phyloP scores from a whole-genome alignment of 805 yeast species.

The Suhomyces pyralidae region DNA sequence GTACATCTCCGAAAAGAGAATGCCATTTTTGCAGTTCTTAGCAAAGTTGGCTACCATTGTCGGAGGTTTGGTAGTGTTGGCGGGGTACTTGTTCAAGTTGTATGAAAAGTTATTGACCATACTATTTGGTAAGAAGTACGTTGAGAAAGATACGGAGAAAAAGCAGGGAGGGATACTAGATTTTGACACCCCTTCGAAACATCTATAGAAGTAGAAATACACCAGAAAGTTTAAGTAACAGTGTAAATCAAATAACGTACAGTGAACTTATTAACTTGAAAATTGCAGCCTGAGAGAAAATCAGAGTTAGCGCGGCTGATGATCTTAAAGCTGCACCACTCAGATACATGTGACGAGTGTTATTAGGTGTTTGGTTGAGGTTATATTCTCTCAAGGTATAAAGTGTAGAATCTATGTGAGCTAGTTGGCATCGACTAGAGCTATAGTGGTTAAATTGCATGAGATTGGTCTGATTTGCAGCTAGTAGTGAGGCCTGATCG shows the following conservation, averaged over 20 bases:
- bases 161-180: constrained; percentile 7
- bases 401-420: too few relatives aligned
- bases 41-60: constrained; percentile 74
- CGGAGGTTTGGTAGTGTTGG: constrained; percentile 75
- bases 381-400: too few relatives aligned
- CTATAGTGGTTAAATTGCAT: too few relatives aligned
- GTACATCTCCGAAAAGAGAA: constrained; percentile 63
- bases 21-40: constrained; percentile 75
- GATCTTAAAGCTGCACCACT: too few relatives aligned
- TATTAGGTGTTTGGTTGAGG: too few relatives aligned
- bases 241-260: too few relatives aligned
- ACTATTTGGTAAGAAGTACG: constrained; percentile 56
- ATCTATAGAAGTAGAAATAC: background rate
- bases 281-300: background rate
- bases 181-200: background rate
- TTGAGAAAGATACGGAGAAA: constrained; percentile 47
- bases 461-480: too few relatives aligned
- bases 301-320: too few relatives aligned
- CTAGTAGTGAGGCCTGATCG: background rate
- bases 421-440: too few relatives aligned
- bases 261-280: too few relatives aligned
- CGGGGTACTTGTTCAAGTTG: constrained; percentile 60
- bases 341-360: too few relatives aligned
- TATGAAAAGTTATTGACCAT: constrained; percentile 53
- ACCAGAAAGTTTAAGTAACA: too few relatives aligned